Evolutionary conservation across 2,329 filamentous ascomycete species (phyloP), one percentile per base, ranked within the genome.

Genomic region (Immersiporthe knoxdaviesiana): DNA sequence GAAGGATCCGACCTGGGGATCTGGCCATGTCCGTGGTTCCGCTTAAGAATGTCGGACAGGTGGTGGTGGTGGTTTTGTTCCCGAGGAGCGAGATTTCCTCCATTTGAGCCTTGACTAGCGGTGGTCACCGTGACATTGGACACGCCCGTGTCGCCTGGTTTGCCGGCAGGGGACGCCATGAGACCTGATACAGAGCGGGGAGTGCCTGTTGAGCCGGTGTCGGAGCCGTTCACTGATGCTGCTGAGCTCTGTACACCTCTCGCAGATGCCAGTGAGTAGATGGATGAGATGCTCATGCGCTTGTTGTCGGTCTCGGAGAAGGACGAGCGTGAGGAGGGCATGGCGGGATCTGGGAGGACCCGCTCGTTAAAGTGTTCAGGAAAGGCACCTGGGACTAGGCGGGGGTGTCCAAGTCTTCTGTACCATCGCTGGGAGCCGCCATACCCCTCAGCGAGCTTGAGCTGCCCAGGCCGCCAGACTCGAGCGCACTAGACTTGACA

Each of bases 241-340:
- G 84, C 82, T 24, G 85, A 84, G 72, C 85, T 86, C 68, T 81
- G 78, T 37, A 83, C 81, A 41, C 83, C 85, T 60, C 85, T 85
- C 66, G 84, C 87, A 7, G 90, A 91, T 59, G 87, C 87, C 32
- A 91, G 80, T 41, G 91, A 93, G 76, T 91, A 91, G 64, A 92
- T 81, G 0, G 92, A 94, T 10, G 90, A 92, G 70, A 91, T 86
- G 32, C 91, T 94, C 76, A 91, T 83, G 64, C 92, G 88, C 75
- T 92, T 91, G 41, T 78, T 75, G 27, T 87, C 84, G 30, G 78
- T 75, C 27, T 87, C 84, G 21, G 85, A 85, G 69, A 83, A 78
- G 16, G 86, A 86, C 27, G 82, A 81, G 65, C 81, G 81, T 54
- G 81, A 75, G 61, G 74, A 74, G 62, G 79, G 79, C 71, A 83